Percentiles rank a stretch among this genome's conserved stretches.
These are phyloP conservation scores for Ophidiomyces ophidiicola DNA, from an alignment of 2,329 filamentous ascomycete species.

Conservation along the genomic window DNA sequence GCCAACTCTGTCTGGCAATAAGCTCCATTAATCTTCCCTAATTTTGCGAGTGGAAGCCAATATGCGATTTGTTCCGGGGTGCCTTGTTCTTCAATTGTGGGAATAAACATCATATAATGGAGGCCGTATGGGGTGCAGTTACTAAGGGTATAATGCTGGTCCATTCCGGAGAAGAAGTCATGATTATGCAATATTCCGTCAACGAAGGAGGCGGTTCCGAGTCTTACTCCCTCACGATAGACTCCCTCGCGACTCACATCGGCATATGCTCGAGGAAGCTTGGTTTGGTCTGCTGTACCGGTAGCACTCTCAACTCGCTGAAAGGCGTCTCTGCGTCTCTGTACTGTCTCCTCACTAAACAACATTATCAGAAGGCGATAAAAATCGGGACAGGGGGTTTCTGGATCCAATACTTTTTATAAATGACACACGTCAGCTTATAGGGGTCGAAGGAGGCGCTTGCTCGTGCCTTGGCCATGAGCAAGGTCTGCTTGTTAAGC, in stretches of 20 bases:
- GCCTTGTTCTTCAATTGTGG: conserved; percentile 14
- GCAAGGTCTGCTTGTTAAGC: conserved; percentile 7
- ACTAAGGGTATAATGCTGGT: conserved; percentile 14
- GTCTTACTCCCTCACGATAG: conserved; percentile 19
- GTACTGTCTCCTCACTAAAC: conserved; percentile 10
- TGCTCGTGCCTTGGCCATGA: conserved; percentile 11
- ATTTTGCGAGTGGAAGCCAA: conserved; percentile 13
- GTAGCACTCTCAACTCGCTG: conserved; percentile 11
- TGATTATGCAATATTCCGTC: conserved; percentile 19
- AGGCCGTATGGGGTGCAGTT: conserved; percentile 15
- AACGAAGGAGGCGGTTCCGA: conserved; percentile 19
- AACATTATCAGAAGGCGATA: neutral
- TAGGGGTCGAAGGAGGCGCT: conserved; percentile 12
- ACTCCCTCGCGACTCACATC: conserved; percentile 19
- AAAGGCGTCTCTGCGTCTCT: conserved; percentile 13
- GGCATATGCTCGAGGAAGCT: conserved; percentile 19
- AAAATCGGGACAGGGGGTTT: neutral
- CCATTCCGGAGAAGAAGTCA: conserved; percentile 17
- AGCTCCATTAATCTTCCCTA: conserved; percentile 11
- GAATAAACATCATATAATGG: conserved; percentile 16
- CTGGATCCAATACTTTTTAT: conserved; percentile 9
- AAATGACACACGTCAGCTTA: conserved; percentile 12
- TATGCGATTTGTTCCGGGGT: conserved; percentile 11
- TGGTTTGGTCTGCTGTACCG: conserved; percentile 16
- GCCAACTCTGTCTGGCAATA: conserved; percentile 25